Evolutionary conservation across 176 grass and related monocot species (phyloP), one percentile per base, ranked within the genome.

Genomic region (Zea luxurians): DNA sequence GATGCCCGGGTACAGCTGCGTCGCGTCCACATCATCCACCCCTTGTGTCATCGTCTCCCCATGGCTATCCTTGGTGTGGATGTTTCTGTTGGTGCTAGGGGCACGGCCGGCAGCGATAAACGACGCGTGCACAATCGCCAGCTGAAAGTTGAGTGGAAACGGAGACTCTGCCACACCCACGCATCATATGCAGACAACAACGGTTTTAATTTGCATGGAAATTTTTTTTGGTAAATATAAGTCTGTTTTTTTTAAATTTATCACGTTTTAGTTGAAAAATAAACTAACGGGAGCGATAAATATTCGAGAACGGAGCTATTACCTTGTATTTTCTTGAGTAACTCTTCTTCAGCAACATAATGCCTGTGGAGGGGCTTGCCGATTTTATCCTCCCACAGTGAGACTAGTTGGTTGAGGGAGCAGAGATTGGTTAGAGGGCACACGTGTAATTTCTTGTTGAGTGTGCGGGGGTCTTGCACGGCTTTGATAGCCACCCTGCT

Each of bases 371-470:
- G 70, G 13, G 34, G 61, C 38, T 61, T 89, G 50, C 77, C 82
- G 42, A 63, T 64, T 81, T 85, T 89, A 17, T 77, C 77, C 82
- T 89, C 82, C 81, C 82, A 89, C 0, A 89, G 64, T 5, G 82
- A 60, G 44, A 82, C 64, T 2, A 89, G 70, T 13, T 82, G 45
- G 13, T 78, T 50, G 10, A 77, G 53, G 37, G 82, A 81, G 10
- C 80, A 40, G 7, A 64, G 45, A 54, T 82, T 85, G 5, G 10
- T 11, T 4, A n/a, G 18, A 16, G 87, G 82, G 40, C 76, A 66
- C 44, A 85, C 40, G 43, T 82, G 64, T 2, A 89, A 2, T 35
- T 81, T 84, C 61, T 77, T 85, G 64, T 89, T 85, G 4, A 89
- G 18, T 27, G 87, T 89, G 45, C 82, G 74, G 13, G 71, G 81